These are phyloP conservation scores for Krasilnikovozyma curviuscula DNA, from an alignment of 768 basidiomycete species.

Conservation along the genomic window DNA sequence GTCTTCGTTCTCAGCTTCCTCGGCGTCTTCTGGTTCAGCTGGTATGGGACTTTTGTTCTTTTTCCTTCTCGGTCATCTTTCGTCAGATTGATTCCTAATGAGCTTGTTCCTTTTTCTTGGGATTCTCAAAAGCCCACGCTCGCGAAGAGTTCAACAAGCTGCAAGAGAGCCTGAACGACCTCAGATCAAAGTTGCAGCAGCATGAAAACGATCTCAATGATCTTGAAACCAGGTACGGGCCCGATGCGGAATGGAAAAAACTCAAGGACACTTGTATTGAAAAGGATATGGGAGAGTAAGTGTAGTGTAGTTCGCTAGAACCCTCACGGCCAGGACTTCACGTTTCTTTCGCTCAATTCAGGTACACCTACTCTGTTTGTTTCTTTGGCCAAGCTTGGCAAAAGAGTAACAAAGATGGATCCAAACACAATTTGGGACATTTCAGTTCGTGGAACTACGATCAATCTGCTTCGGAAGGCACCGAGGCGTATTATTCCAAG, in stretches of 20 bases:
- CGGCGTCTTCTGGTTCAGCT: neutral
- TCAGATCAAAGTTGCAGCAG: slow-evolving; percentile 33
- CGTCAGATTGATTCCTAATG: neutral
- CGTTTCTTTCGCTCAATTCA: no score
- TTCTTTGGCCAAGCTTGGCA: slow-evolving; percentile 75
- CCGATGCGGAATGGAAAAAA: slow-evolving; percentile 88
- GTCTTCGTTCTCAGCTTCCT: neutral
- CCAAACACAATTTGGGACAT: slow-evolving; percentile 51
- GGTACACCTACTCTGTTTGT: slow-evolving; percentile 88
- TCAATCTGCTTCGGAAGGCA: slow-evolving; percentile 35
- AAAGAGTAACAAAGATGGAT: slow-evolving; percentile 63
- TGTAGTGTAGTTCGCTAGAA: no score
- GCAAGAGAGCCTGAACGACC: slow-evolving; percentile 32
- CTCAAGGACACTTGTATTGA: slow-evolving; percentile 61
- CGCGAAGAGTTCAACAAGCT: slow-evolving; percentile 2
- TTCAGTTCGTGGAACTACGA: slow-evolving; percentile 57
- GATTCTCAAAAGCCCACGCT: neutral
- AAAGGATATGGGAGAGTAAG: slow-evolving; percentile 76
- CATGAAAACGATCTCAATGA: slow-evolving; percentile 39
- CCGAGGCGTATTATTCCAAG: slow-evolving; percentile 49
- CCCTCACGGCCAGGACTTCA: no score
- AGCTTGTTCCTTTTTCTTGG: neutral
- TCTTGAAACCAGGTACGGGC: slow-evolving; percentile 47
- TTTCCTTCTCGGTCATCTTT: neutral
- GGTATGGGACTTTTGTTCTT: neutral